A percentile compares a stretch with the other conserved stretches of the same genome.
Evolutionary conservation across 169 alveolate species (phyloP).

Genomic region (Babesia bovis): DNA sequence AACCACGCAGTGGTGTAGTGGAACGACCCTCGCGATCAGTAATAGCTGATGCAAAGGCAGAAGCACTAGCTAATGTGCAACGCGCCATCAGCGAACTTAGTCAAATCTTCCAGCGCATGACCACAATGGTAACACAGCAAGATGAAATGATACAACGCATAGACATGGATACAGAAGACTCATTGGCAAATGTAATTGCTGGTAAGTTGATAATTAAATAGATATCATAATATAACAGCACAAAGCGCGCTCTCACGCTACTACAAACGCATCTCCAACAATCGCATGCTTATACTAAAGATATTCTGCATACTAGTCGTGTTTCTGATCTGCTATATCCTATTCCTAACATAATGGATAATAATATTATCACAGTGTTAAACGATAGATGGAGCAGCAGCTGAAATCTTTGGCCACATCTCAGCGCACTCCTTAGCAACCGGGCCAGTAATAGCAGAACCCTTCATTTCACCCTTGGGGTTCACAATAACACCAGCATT

Average conservation of each 20-base stretch:
- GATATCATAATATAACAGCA: slow-evolving; percentile 8
- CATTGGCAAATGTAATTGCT: slow-evolving; percentile 66
- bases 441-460: slow-evolving; percentile 99
- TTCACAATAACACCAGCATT: slow-evolving; percentile 99
- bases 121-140: slow-evolving; percentile 76
- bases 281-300: slow-evolving; percentile 58
- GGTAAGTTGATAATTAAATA: slow-evolving; percentile 48
- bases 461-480: slow-evolving; percentile 99
- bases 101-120: slow-evolving; percentile 76
- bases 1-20: slow-evolving; percentile 27
- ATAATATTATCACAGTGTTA: slow-evolving; percentile 69
- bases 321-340: slow-evolving; percentile 33
- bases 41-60: slow-evolving; percentile 62
- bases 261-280: slow-evolving; percentile 60
- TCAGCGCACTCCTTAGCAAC: slow-evolving; percentile 99
- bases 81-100: slow-evolving; percentile 77
- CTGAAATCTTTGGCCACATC: slow-evolving; percentile 98
- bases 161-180: slow-evolving; percentile 73
- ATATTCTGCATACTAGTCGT: slow-evolving; percentile 45
- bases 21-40: slow-evolving; percentile 51
- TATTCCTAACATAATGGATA: slow-evolving; percentile 35
- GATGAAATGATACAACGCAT: slow-evolving; percentile 79
- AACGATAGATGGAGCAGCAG: slow-evolving; percentile 97
- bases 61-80: slow-evolving; percentile 78
- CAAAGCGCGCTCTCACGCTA: slow-evolving; percentile 55